These are phyloP conservation scores for Oryza meyeriana DNA, from an alignment of 176 grass and related monocot species.

Conservation along the genomic window DNA sequence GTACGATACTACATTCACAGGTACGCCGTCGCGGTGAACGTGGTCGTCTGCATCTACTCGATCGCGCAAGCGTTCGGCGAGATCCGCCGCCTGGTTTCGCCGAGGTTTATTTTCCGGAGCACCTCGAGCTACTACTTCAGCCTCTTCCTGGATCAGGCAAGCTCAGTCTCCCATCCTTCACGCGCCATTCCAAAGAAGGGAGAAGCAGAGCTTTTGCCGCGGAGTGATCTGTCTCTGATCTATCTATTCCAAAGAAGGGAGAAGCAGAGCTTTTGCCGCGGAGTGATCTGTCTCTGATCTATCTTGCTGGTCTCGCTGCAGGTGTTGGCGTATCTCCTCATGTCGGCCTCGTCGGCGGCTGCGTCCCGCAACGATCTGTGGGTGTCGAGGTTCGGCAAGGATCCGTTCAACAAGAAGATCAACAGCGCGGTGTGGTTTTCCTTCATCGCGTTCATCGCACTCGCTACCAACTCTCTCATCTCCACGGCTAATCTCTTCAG, in stretches of 20 bases:
- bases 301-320: constrained; percentile 22
- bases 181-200: neutral
- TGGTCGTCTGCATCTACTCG: constrained; percentile 71
- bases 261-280: neutral
- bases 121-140: constrained; percentile 57
- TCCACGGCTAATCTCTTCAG: constrained; percentile 79
- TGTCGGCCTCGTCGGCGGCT: constrained; percentile 87
- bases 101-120: constrained; percentile 34
- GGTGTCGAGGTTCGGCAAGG: constrained; percentile 78
- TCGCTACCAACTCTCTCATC: constrained; percentile 75
- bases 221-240: neutral
- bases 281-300: neutral
- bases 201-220: neutral
- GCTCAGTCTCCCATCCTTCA: neutral
- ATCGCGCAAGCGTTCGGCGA: constrained; percentile 49
- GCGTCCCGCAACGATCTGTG: constrained; percentile 79
- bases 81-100: constrained; percentile 31
- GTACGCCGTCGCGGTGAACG: constrained; percentile 67
- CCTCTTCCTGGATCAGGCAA: constrained; percentile 82
- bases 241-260: too few species aligned
- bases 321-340: constrained; percentile 84
- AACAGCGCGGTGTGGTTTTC: constrained; percentile 64
- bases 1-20: constrained; percentile 22
- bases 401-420: constrained; percentile 74
- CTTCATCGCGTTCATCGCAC: constrained; percentile 65